These are phyloP conservation scores for Dactylorhiza incarnata DNA, from an alignment of 106 monocot genomes.

Conservation along the genomic window DNA sequence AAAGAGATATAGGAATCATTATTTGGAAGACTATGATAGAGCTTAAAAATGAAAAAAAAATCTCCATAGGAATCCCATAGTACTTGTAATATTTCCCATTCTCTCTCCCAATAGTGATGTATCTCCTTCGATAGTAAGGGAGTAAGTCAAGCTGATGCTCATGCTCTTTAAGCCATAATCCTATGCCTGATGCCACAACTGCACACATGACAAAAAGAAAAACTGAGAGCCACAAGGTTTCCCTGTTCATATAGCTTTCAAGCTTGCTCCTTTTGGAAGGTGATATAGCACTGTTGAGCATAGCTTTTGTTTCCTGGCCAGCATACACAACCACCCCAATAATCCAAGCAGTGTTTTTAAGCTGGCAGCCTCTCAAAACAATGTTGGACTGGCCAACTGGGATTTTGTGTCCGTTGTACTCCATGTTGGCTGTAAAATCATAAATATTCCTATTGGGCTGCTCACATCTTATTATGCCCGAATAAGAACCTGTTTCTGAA, in stretches of 20 bases:
- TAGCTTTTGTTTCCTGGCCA: constrained; percentile 99
- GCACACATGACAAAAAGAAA: constrained; percentile 89
- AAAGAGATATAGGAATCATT: constrained; percentile 99
- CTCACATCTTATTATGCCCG: constrained; percentile 83
- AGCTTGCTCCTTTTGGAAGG: constrained; percentile 92
- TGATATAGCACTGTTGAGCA: constrained; percentile 91
- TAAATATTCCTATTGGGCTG: constrained; percentile 98
- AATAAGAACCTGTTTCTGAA: constrained; percentile 38
- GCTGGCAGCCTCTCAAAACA: constrained; percentile 86
- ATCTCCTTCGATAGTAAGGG: constrained; percentile 83
- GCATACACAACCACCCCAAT: constrained; percentile 96
- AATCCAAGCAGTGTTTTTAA: constrained; percentile 91
- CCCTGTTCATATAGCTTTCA: constrained; percentile 97
- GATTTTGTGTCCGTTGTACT: constrained; percentile 66
- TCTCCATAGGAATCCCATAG: constrained; percentile 83
- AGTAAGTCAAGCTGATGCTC: constrained; percentile 59
- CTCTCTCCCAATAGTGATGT: constrained; percentile 44
- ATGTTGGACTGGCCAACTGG: constrained; percentile 96
- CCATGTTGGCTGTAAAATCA: constrained; percentile 92
- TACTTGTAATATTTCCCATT: constrained; percentile 77
- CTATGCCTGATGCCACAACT: constrained; percentile 91
- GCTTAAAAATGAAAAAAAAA: constrained; percentile 94
- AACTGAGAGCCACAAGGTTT: constrained; percentile 87
- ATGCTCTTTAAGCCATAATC: constrained; percentile 68
- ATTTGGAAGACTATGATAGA: constrained; percentile 96